A percentile compares a stretch with the other conserved stretches of the same genome.
Conservation (phyloP, 2,329 filamentous ascomycete species). For the Monosporascus sp. region DNA sequence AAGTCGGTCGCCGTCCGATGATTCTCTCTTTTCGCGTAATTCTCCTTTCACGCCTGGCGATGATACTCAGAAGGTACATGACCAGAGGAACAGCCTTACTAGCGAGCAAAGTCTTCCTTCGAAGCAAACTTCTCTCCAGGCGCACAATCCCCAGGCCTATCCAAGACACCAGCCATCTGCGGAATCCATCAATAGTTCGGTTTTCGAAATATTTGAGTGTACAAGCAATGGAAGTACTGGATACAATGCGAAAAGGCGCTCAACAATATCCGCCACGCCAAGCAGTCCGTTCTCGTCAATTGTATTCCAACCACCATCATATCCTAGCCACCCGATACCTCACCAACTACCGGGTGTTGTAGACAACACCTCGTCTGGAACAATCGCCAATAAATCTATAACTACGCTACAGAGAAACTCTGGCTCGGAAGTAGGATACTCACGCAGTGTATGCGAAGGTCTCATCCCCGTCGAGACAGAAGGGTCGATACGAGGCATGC, state of each 20-base stretch:
- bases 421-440: conserved; percentile 3
- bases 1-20: conserved; percentile 10
- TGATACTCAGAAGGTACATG: conserved; percentile 10
- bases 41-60: conserved; percentile 17
- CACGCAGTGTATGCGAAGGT: conserved; percentile 24
- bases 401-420: conserved; percentile 13
- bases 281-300: conserved; percentile 11
- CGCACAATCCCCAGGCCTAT: conserved; percentile 12
- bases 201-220: conserved; percentile 27
- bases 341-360: conserved; percentile 10
- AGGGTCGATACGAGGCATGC: conserved; percentile 8
- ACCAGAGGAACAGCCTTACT: conserved; percentile 8
- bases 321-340: conserved; percentile 17
- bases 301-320: conserved; percentile 12
- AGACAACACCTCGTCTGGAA: conserved; percentile 11
- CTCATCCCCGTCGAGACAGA: conserved; percentile 32
- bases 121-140: conserved; percentile 19
- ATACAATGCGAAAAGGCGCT: conserved; percentile 14
- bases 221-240: conserved; percentile 17
- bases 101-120: conserved; percentile 16
- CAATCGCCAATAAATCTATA: conserved; percentile 12
- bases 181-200: conserved; percentile 31
- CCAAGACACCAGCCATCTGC: conserved; percentile 25
- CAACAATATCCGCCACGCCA: conserved; percentile 7
- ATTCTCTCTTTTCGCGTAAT: conserved; percentile 11